A percentile compares a stretch with the other conserved stretches of the same genome.
Evolutionary conservation across 768 basidiomycete genomes (phyloP).

Genomic region (Podaxis sp.): DNA sequence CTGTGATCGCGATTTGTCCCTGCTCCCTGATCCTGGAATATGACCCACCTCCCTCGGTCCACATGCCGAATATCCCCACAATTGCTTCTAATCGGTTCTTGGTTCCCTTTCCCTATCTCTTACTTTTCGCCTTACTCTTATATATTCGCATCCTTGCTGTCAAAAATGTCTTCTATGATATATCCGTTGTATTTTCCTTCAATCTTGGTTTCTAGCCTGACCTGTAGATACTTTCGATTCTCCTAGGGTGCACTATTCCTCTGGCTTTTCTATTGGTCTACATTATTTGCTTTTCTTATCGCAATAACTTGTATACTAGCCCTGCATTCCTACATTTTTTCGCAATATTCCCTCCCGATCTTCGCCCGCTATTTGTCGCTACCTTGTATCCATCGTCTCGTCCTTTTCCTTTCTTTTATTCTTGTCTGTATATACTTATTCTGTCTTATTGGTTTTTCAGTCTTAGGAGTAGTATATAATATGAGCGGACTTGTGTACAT

Average conservation of each 20-base stretch:
- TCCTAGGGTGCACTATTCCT: background rate
- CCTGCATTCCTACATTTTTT: conserved; percentile 1
- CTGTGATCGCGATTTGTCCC: conserved; percentile 1
- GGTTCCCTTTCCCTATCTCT: background rate
- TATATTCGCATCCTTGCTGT: conserved; percentile 1
- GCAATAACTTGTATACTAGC: conserved; percentile 14
- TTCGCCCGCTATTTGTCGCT: background rate
- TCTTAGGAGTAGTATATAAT: conserved; percentile 1
- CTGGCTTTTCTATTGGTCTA: background rate
- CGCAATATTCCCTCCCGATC: conserved; percentile 1
- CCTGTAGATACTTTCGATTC: conserved; percentile 8
- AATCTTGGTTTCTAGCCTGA: background rate
- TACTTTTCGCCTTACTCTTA: background rate
- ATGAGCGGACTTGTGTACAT: background rate
- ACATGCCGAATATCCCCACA: conserved; percentile 1
- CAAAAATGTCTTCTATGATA: conserved; percentile 12
- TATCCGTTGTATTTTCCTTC: conserved; percentile 10
- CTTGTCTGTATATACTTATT: conserved; percentile 13
- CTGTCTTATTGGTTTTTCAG: conserved; percentile 12
- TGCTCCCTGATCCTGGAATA: conserved; percentile 5
- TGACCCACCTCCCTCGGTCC: conserved; percentile 4
- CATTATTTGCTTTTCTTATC: conserved; percentile 12
- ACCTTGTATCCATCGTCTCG: background rate
- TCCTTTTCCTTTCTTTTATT: background rate
- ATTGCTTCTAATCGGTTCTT: background rate